Evolutionary conservation across 2,329 filamentous ascomycete species (phyloP).

Genomic region (Pseudonectria buxi): DNA sequence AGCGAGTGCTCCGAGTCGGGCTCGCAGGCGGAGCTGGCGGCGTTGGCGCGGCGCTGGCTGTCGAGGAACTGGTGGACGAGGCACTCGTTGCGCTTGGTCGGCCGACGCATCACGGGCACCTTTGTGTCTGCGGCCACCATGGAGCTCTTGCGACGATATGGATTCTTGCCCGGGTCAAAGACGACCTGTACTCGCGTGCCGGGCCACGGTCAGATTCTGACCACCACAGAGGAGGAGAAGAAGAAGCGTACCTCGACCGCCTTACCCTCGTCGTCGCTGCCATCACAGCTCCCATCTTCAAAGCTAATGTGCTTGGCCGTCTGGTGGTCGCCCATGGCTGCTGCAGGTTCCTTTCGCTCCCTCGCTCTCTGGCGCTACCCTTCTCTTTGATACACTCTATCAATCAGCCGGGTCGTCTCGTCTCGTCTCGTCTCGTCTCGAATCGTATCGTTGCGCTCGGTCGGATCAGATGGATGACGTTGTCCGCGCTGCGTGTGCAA

Average conservation of each 20-base stretch:
- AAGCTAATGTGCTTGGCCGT: conserved; percentile 19
- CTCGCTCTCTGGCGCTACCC: too few species aligned
- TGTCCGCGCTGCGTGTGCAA: too few species aligned
- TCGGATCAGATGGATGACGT: too few species aligned
- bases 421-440: too few species aligned
- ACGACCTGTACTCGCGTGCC: conserved; percentile 41
- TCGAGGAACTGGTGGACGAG: conserved; percentile 61
- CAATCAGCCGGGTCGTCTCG: too few species aligned
- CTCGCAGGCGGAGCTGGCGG: conserved; percentile 20
- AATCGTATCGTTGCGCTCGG: too few species aligned
- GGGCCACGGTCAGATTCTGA: neutral
- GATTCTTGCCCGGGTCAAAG: conserved; percentile 50
- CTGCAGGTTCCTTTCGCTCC: neutral
- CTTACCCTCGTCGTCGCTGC: conserved; percentile 42
- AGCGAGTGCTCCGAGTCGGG: conserved; percentile 21
- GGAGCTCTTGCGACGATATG: conserved; percentile 60
- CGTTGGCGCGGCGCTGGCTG: conserved; percentile 38
- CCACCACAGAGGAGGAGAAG: too few species aligned
- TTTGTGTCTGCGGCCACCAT: conserved; percentile 46
- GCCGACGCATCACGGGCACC: conserved; percentile 23
- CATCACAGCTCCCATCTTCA: conserved; percentile 35
- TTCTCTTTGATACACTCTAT: too few species aligned
- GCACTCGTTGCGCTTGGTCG: conserved; percentile 45
- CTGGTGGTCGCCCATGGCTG: conserved; percentile 12
- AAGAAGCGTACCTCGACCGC: conserved; percentile 42